A percentile compares a stretch with the other conserved stretches of the same genome.
These are phyloP conservation scores for Termitomyces sp. DNA, from an alignment of 768 basidiomycete species.

Conservation along the genomic window DNA sequence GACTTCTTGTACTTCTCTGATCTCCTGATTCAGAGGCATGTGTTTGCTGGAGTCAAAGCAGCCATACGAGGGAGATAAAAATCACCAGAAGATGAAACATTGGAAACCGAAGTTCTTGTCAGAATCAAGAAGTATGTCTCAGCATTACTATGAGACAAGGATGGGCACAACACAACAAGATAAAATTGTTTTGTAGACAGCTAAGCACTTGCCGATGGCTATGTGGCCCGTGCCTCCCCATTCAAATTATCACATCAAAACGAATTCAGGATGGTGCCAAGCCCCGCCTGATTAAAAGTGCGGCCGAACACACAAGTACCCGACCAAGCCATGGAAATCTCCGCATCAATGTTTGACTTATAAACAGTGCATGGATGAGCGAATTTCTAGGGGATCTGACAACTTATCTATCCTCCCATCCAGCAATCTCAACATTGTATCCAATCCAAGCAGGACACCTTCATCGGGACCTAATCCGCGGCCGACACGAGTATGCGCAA, in stretches of 20 bases:
- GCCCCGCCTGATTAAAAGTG: no score
- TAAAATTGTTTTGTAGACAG: not conserved
- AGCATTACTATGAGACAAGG: not conserved
- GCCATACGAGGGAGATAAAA: no score
- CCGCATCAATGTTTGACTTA: not conserved
- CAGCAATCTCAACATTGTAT: constrained; percentile 56
- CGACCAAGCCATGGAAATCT: not conserved
- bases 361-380: not conserved
- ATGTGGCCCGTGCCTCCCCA: not conserved
- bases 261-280: no score
- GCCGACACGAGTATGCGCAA: constrained; percentile 76
- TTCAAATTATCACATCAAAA: not conserved
- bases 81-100: not conserved
- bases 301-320: no score
- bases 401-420: constrained; percentile 25
- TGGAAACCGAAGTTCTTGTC: not conserved
- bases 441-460: constrained; percentile 69
- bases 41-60: no score
- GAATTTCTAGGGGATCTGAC: not conserved
- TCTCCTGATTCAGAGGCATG: not conserved
- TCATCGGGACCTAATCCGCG: constrained; percentile 71
- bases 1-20: no score
- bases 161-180: not conserved
- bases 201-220: not conserved
- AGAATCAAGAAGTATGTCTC: not conserved